Evolutionary conservation across 257 asterid genomes (phyloP), one percentile per base, ranked within the genome.

Genomic region (Fraxinus americana): DNA sequence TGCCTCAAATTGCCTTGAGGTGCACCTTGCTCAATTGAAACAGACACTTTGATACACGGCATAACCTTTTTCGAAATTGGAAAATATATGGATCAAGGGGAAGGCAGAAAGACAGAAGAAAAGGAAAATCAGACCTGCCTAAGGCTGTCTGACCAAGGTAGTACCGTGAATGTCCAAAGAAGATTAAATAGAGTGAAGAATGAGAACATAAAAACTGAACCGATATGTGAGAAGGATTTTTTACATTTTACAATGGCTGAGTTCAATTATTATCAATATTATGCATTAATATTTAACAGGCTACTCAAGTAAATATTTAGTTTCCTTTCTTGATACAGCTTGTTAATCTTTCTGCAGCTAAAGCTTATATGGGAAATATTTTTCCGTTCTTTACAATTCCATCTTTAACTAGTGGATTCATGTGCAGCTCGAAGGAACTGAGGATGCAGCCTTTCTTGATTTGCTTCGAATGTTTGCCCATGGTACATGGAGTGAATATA

Each of bases 401-500:
- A 11, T 63, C 35, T 63, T 63, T 25, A 27, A 8, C 36, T 17
- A 45, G 61, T 38, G 81, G 70, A 19, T 29, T 48, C 82, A 4
- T 70, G 48, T 86, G 89, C 90, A 96, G 99, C 98, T 96, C 61
- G 91, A 88, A 85, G 98, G 98, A 78, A 92, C 96, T 83, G 97
- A 90, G 83, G 78, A 83, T 67, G 81, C 86, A 34, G 76, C 78
- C 75, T 90, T 79, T 81, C 90, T 92, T 73, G 97, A 87, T 75
- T 83, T 96, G 91, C 98, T 96, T 78, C 90, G 88, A 71, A 61
- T 92, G 88, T 93, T 89, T 88, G 92, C 99, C 14, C 86, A 91
- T 78, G 97, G 99, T 61, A 93, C 99, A 57, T 96, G 98, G 98
- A 93, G 90, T 85, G 97, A 92, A 74, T 93, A 93, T 80, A 96